phyloP scores from a whole-genome alignment of 805 yeast species.

The Candida tallmaniae region DNA sequence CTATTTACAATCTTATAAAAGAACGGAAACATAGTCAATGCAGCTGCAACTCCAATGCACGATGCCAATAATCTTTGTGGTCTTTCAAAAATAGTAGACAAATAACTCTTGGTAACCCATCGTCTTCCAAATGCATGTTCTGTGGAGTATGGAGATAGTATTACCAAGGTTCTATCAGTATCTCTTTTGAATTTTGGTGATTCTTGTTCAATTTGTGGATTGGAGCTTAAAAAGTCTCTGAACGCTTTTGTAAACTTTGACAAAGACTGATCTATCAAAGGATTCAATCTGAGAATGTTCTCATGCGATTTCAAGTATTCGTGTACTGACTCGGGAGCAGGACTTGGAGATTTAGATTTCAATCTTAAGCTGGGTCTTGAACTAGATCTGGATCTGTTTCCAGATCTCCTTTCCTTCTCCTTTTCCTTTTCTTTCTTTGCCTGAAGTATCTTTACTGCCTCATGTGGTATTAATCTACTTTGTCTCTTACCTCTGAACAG shows the following conservation, averaged over 20 bases:
- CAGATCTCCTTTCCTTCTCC: neutral
- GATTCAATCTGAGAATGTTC: conserved; percentile 29
- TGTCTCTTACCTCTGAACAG: conserved; percentile 31
- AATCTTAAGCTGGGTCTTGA: conserved; percentile 3
- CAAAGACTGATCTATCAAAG: conserved; percentile 31
- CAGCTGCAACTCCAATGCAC: conserved; percentile 75
- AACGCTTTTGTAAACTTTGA: conserved; percentile 39
- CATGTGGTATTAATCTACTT: conserved; percentile 24
- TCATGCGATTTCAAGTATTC: conserved; percentile 18
- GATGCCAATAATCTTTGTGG: conserved; percentile 77
- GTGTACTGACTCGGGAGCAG: conserved; percentile 7
- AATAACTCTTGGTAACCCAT: conserved; percentile 70
- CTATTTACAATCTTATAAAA: conserved; percentile 48
- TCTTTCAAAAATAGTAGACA: conserved; percentile 70
- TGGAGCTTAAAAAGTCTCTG: conserved; percentile 37
- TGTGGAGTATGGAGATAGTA: conserved; percentile 65
- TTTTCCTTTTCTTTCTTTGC: conserved; percentile 3
- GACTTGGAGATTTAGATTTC: conserved; percentile 12
- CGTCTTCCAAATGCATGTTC: conserved; percentile 69
- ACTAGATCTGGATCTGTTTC: conserved; percentile 3
- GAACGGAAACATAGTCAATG: conserved; percentile 63
- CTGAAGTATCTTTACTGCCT: conserved; percentile 15
- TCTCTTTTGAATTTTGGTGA: conserved; percentile 33
- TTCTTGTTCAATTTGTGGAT: conserved; percentile 38
- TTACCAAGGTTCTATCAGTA: conserved; percentile 49